phyloP scores from a whole-genome alignment of 768 basidiomycete genomes.

The Termitomyces sp. region DNA sequence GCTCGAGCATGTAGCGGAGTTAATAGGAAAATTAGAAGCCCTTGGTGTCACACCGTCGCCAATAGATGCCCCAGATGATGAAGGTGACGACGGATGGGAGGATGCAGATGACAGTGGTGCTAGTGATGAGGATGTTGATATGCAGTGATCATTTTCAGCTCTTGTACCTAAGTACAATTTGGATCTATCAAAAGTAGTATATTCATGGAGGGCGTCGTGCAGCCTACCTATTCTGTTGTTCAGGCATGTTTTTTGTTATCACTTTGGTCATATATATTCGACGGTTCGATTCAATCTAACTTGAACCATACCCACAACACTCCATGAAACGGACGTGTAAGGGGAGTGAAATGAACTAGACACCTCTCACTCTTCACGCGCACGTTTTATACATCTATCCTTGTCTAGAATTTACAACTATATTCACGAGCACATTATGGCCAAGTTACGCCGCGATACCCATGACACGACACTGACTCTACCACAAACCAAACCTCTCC shows the following conservation, averaged over 20 bases:
- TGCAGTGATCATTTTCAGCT: constrained; percentile 33
- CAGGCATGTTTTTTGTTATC: background rate
- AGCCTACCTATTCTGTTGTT: background rate
- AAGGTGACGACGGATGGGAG: constrained; percentile 53
- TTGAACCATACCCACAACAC: background rate
- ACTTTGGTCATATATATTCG: background rate
- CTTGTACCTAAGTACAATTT: background rate
- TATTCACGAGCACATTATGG: constrained; percentile 29
- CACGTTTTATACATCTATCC: background rate
- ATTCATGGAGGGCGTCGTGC: background rate
- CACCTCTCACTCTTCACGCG: background rate
- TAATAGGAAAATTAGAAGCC: constrained; percentile 63
- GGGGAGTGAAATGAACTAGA: constrained; percentile 15
- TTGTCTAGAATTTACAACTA: background rate
- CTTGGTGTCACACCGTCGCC: constrained; percentile 64
- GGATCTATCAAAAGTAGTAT: constrained; percentile 27
- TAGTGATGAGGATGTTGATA: constrained; percentile 53
- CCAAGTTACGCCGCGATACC: constrained; percentile 42
- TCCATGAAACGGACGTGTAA: constrained; percentile 3
- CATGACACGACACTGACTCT: constrained; percentile 25
- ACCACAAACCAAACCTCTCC: constrained; percentile 41
- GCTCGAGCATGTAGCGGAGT: constrained; percentile 70
- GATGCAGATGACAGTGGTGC: constrained; percentile 60
- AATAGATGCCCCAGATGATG: constrained; percentile 51
- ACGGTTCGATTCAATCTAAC: constrained; percentile 1